Base-by-base conservation (phyloP, 1,139 yeast genomes). In the Kurtzmaniella quercitrusa region DNA sequence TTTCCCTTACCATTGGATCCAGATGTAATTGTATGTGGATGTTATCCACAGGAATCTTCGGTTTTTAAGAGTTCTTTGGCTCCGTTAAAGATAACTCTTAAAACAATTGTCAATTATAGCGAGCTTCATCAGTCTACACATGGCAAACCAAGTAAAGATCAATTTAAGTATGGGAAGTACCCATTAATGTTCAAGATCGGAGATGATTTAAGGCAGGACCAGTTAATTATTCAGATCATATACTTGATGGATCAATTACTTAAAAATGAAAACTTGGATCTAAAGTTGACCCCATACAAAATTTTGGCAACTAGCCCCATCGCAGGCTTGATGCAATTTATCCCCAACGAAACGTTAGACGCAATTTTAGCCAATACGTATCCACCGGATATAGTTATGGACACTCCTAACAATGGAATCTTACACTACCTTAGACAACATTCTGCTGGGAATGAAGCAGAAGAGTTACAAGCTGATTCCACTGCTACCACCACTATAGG, bases 121-220 rank as follows among this genome's bases (percentile, higher is more conserved):
- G 42, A 45, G 6, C 54, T 53, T 21, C 50, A 49, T 6, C 5
- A 7, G 50, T 48, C 23, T 45, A 51, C 2, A 34, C 12, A 23
- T 3, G 11, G 30, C 9, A 33, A 36, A 19, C 7, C 26, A 19
- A 38, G 28, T 16, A 66, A 63, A 42, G 65, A 59, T 43, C 49
- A 53, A 15, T 53, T 54, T 43, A 65, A 63, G 43, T 60, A 71
- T 46, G 86, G 84, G 0, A 72, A 70, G 40, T 94, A 89, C 60
- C 82, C 95, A 3, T 65, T 93, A 37, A 93, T 94, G 85, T 89
- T 89, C 65, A 94, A 94, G 60, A 86, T 87, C 40, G 98, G 99
- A 2, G 98, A 94, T 63, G 98, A 94, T 59, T 68, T 94, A 41
- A 72, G 98, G 46, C 99, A 94, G 60, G 99, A 94, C 66, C 99